A percentile compares a stretch with the other conserved stretches of the same genome.
These are phyloP conservation scores for Wickerhamomyces bisporus DNA, from an alignment of 805 yeast species.

Conservation along the genomic window DNA sequence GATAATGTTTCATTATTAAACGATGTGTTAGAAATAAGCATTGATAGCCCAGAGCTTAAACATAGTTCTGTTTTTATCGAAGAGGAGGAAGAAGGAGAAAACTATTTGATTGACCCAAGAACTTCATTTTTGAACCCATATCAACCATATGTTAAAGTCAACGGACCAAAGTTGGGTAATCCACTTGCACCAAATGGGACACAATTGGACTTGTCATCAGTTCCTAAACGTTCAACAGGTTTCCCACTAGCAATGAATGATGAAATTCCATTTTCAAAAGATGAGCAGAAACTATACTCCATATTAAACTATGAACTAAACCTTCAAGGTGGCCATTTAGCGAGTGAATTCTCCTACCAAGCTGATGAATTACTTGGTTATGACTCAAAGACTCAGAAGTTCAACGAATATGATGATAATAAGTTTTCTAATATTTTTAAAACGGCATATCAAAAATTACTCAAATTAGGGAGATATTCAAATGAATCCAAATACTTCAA, in stretches of 20 bases:
- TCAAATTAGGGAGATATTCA: constrained; percentile 5
- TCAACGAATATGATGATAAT: constrained; percentile 3
- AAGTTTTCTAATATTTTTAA: not conserved
- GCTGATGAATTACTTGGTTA: constrained; percentile 12
- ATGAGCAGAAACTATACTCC: constrained; percentile 18
- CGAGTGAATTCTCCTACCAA: constrained; percentile 8
- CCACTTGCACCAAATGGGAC: constrained; percentile 18
- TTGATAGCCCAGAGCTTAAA: not conserved
- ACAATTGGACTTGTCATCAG: constrained; percentile 18
- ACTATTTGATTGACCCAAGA: constrained; percentile 4
- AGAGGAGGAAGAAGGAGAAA: constrained; percentile 4
- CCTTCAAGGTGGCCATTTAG: constrained; percentile 6
- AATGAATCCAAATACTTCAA: constrained; percentile 3
- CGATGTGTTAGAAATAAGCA: not conserved
- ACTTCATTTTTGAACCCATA: constrained; percentile 14
- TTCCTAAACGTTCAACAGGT: constrained; percentile 4
- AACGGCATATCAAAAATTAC: constrained; percentile 4
- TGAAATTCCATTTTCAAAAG: constrained; percentile 6
- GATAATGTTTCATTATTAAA: not conserved
- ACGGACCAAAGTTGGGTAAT: constrained; percentile 13
- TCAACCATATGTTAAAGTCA: constrained; percentile 14
- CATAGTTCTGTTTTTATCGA: constrained; percentile 2
- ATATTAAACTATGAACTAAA: constrained; percentile 20
- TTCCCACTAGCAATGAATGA: constrained; percentile 11
- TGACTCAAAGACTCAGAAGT: constrained; percentile 3